Percentiles rank a stretch among this genome's conserved stretches.
phyloP scores from a whole-genome alignment of 2,329 filamentous ascomycete genomes.

The Stachybotrys chartarum region DNA sequence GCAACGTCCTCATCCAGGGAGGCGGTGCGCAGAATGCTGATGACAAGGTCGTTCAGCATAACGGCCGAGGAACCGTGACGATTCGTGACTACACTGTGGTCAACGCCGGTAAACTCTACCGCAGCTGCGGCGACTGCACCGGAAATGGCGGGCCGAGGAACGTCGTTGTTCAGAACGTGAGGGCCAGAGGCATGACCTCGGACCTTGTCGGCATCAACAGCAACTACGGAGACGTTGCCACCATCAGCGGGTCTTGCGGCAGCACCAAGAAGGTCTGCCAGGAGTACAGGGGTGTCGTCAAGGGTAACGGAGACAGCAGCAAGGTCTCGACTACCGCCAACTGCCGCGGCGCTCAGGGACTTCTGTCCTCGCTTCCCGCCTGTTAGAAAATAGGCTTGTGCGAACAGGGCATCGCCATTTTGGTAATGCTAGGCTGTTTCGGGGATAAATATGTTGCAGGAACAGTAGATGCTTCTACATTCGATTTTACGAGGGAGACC shows the following conservation, averaged over 20 bases:
- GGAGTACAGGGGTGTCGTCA: slow-evolving; percentile 2
- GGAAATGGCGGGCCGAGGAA: background rate
- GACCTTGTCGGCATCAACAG: background rate
- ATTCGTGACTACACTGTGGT: slow-evolving; percentile 24
- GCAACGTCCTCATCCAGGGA: slow-evolving; percentile 13
- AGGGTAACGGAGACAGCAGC: background rate
- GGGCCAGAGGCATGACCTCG: background rate
- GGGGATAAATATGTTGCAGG: background rate
- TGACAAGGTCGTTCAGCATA: slow-evolving; percentile 27
- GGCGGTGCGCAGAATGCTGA: slow-evolving; percentile 23
- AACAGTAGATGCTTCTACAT: too few relatives aligned
- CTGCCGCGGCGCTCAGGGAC: slow-evolving; percentile 1
- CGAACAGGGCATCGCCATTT: background rate
- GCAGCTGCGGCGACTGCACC: slow-evolving; percentile 1
- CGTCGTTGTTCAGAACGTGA: background rate
- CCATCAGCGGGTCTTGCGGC: slow-evolving; percentile 9
- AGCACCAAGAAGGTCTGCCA: background rate
- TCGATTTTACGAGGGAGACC: too few relatives aligned
- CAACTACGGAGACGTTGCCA: background rate
- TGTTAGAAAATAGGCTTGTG: background rate
- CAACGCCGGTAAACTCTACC: slow-evolving; percentile 21
- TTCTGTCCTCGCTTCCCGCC: background rate
- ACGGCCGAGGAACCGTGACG: slow-evolving; percentile 21
- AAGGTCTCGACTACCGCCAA: slow-evolving; percentile 1
- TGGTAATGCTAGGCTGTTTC: background rate